Base-by-base conservation (phyloP, 768 basidiomycete genomes). In the Boletus rubropictus region DNA sequence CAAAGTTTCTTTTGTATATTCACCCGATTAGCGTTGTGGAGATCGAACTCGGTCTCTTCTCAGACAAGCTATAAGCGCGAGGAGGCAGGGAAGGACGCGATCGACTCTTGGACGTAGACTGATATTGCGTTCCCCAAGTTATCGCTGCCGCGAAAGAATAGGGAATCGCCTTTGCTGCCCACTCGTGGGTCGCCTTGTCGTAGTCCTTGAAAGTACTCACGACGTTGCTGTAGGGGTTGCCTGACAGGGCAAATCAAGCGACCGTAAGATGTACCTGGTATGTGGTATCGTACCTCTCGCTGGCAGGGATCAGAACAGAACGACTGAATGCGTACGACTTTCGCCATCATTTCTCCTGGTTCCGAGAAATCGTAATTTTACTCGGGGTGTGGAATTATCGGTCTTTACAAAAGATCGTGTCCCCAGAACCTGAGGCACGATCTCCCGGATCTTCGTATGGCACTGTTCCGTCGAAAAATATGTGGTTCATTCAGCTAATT, bases 11-110 rank as follows among this genome's bases (percentile, higher is more conserved):
- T 29, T 22, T 7, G 3, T 39, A 81, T 75, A 69, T 82, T 17
- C 68, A 75, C 40, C 79, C 76, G 1, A 73, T 85, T 48, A 69
- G 76, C 21, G 72, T 75, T 11, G 78, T 82, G 10, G 84, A 87
- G 60, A 82, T 86, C 41, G 85, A 88, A 58, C 63, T 82, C 33
- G 81, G 78, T 52, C 72, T 75, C 14, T 83, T 77, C 71, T 69
- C 74, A 1, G 80, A 79, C 42, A 77, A 78, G 51, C 69, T 70
- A 20, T 69, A 80, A 49, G 73, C 77, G 20, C 71, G 68, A 58
- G 67, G 71, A 42, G 71, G 72, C 69, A 42, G 25, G 37, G 3
- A 15, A n/a, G 20, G 21, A 20, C 15, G 7, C 2, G 29, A 22
- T 51, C 5, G 2, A 27, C 37, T 31, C n/a, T n/a, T n/a, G 20